Percentiles rank a stretch among this genome's conserved stretches.
Evolutionary conservation across 2,329 filamentous ascomycete genomes (phyloP).

Genomic region (Pseudogymnoascus sp.): DNA sequence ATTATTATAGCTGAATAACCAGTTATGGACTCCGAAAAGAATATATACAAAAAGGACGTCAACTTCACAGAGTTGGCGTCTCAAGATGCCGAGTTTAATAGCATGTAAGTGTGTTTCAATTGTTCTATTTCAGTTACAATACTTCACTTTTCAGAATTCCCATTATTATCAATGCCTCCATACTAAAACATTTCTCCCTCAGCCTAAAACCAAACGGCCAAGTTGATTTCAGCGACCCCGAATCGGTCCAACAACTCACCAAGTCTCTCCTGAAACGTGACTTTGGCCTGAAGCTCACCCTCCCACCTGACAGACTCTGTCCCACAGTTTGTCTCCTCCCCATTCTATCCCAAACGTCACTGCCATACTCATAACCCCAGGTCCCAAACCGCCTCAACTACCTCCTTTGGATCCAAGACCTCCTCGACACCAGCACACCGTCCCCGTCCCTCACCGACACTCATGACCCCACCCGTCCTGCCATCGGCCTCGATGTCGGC

Average conservation of each 20-base stretch:
- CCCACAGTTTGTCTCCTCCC: slow-evolving; percentile 57
- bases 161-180: not conserved
- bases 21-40: slow-evolving; percentile 17
- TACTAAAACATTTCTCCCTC: not conserved
- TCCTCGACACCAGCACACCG: slow-evolving; percentile 62
- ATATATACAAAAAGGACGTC: slow-evolving; percentile 49
- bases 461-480: slow-evolving; percentile 46
- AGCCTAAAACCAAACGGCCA: slow-evolving; percentile 48
- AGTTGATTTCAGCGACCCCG: slow-evolving; percentile 74
- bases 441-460: slow-evolving; percentile 34
- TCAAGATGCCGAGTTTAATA: slow-evolving; percentile 51
- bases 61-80: slow-evolving; percentile 56
- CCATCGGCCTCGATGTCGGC: slow-evolving; percentile 75
- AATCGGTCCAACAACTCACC: slow-evolving; percentile 71
- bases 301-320: slow-evolving; percentile 75
- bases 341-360: not conserved
- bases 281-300: slow-evolving; percentile 62
- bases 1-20: too few species aligned
- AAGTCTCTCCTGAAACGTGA: slow-evolving; percentile 68
- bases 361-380: slow-evolving; percentile 26
- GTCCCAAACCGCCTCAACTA: slow-evolving; percentile 73
- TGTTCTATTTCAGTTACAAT: not conserved
- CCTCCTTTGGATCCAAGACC: slow-evolving; percentile 75
- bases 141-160: not conserved
- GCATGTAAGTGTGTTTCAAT: slow-evolving; percentile 38